Evolutionary conservation across 2,329 filamentous ascomycete species (phyloP).

Genomic region (Neodidymelliopsis sp.): DNA sequence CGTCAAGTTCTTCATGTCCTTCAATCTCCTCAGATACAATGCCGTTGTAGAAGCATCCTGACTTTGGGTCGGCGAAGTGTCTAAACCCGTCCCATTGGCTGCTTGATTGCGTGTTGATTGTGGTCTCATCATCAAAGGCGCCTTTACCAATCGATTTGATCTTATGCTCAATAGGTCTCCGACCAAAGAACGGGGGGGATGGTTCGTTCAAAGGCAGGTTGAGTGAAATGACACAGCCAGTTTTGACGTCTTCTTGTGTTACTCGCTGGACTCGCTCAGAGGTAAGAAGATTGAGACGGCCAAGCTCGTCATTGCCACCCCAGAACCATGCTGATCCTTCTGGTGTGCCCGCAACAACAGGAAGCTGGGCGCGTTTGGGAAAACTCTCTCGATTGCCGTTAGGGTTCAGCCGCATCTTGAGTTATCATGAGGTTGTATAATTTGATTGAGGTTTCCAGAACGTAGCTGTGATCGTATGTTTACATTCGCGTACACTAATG

Average conservation of each 20-base stretch:
- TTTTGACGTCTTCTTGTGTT: constrained; percentile 59
- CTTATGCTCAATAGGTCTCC: constrained; percentile 59
- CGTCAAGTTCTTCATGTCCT: constrained; percentile 24
- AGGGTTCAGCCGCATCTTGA: constrained; percentile 29
- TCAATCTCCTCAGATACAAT: constrained; percentile 37
- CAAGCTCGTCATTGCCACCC: constrained; percentile 52
- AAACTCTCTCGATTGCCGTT: constrained; percentile 28
- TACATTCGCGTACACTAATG: not conserved
- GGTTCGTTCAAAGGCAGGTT: constrained; percentile 67
- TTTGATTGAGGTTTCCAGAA: not conserved
- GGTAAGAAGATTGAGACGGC: constrained; percentile 67
- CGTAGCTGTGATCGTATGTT: not conserved
- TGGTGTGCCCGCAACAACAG: constrained; percentile 31
- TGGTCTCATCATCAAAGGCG: constrained; percentile 39
- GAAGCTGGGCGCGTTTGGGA: constrained; percentile 30
- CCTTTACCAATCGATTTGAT: constrained; percentile 27
- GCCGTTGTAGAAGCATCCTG: constrained; percentile 42
- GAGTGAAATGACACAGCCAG: constrained; percentile 62
- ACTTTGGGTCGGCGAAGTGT: constrained; percentile 43
- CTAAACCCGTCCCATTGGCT: constrained; percentile 49
- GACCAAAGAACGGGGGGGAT: constrained; percentile 62
- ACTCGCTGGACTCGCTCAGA: constrained; percentile 61
- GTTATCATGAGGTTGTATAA: too few species aligned
- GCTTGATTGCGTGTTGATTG: constrained; percentile 45
- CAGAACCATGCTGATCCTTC: constrained; percentile 34